Evolutionary conservation across 108 stramenopile genomes (phyloP).

Genomic region (Nitzschia putrida): DNA sequence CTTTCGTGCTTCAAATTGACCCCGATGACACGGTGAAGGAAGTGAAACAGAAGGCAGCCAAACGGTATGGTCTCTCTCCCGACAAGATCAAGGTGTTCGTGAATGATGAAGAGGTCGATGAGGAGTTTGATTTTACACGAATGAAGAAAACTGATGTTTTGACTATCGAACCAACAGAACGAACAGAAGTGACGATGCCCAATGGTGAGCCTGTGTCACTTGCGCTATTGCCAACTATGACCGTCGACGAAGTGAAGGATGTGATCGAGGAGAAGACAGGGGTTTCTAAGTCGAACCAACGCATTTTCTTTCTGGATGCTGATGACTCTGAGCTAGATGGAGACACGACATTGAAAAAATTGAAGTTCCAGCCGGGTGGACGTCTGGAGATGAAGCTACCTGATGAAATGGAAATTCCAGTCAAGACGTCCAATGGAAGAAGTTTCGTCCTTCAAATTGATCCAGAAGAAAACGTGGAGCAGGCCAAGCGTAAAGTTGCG

Average conservation of each 20-base stretch:
- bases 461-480: constrained; percentile 13
- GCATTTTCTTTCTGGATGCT: constrained; percentile 27
- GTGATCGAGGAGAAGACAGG: constrained; percentile 17
- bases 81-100: constrained; percentile 5
- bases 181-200: constrained; percentile 4
- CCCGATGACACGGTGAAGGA: constrained; percentile 18
- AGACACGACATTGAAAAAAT: constrained; percentile 19
- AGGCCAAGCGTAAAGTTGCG: neutral
- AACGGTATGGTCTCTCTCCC: neutral
- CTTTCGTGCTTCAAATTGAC: constrained; percentile 9
- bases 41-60: constrained; percentile 12
- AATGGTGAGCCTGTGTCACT: constrained; percentile 16
- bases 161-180: constrained; percentile 5
- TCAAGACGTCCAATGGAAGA: neutral
- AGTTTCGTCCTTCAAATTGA: constrained; percentile 16
- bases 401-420: constrained; percentile 17
- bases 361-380: constrained; percentile 13
- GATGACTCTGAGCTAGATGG: constrained; percentile 18
- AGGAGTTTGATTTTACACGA: constrained; percentile 7
- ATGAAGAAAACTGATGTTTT: constrained; percentile 12
- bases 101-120: constrained; percentile 1
- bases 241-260: constrained; percentile 16
- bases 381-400: constrained; percentile 24
- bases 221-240: constrained; percentile 27
- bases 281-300: constrained; percentile 4